Base-by-base conservation (phyloP, 140 eudicot species). In the Senecio squalidus region DNA sequence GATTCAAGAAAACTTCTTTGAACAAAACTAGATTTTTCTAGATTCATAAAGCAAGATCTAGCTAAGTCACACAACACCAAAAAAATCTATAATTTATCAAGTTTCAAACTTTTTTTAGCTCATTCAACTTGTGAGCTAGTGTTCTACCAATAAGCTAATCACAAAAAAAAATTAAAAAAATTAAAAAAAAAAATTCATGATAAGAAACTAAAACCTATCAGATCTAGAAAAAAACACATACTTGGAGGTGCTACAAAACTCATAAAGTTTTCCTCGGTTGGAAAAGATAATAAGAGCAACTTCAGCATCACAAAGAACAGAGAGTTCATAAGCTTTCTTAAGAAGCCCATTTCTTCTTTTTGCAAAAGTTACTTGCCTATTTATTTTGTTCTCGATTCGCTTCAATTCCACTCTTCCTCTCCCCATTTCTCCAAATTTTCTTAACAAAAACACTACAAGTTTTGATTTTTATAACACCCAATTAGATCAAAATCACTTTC, bases 241-340 rank as follows among this genome's bases (percentile, higher is more conserved):
- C 97, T 92, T 89, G 63, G 95, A 77, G 71, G 84, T 85, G 60
- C 97, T 89, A 85, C 97, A 89, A 41, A 89, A 89, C 79, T 89
- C 95, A 74, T 85, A 89, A 64, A 89, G 89, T 62, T 89, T 89
- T 59, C 97, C 97, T 67, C 97, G 75, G 68, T 85, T 89, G 8
- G 79, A 74, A 66, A 74, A 74, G 76, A 74, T 74, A 57, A 74
- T 74, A 28, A 74, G 80, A 49, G 89, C 97, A 58, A 85, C 84
- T 34, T 89, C 87, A 49, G 97, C 84, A 65, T 89, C 97, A 74
- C 95, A 89, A 18, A 89, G 81, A 60, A 89, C 74, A 1, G 95
- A 74, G 48, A 89, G 94, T 69, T 89, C 95, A 67, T 66, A 74
- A 28, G 80, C 80, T 64, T 74, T 74, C 50, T 74, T 74, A 16